Conservation (phyloP, 148 eudicot species). For the Persicaria tinctoria region DNA sequence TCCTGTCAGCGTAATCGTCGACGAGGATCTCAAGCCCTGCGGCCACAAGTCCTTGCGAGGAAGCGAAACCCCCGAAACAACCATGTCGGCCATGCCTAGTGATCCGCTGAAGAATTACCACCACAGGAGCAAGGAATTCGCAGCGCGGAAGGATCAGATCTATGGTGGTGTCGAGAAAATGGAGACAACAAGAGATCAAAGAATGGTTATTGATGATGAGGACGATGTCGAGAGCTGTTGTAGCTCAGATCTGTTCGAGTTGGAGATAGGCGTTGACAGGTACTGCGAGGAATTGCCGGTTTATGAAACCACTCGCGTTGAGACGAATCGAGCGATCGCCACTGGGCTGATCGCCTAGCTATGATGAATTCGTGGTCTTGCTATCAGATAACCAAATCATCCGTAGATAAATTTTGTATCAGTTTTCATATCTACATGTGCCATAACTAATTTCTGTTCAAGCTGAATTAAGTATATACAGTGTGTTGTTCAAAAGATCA, state of each 20-base stretch:
- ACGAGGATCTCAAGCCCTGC: slow-evolving; percentile 34
- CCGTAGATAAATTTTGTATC: background rate
- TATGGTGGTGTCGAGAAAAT: background rate
- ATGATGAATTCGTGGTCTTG: background rate
- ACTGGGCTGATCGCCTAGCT: slow-evolving; percentile 9
- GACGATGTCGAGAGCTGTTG: slow-evolving; percentile 41
- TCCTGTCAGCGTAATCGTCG: slow-evolving; percentile 35
- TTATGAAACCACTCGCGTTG: slow-evolving; percentile 54
- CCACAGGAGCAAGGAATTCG: background rate
- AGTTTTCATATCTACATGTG: too few relatives aligned
- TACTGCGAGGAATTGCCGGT: slow-evolving; percentile 56
- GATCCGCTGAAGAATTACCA: background rate
- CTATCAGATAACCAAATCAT: too few relatives aligned
- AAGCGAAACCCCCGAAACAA: background rate
- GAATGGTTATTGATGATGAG: background rate
- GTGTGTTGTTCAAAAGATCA: too few relatives aligned
- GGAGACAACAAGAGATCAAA: slow-evolving; percentile 14
- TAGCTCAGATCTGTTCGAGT: slow-evolving; percentile 74
- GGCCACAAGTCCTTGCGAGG: slow-evolving; percentile 26
- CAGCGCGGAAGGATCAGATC: background rate
- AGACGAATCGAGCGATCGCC: slow-evolving; percentile 29
- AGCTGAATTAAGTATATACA: too few relatives aligned
- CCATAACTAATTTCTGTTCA: too few relatives aligned
- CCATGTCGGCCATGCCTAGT: background rate
- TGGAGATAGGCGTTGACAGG: slow-evolving; percentile 18